Base-by-base conservation (phyloP, 1,139 yeast species). In the Taiozyma onychis region DNA sequence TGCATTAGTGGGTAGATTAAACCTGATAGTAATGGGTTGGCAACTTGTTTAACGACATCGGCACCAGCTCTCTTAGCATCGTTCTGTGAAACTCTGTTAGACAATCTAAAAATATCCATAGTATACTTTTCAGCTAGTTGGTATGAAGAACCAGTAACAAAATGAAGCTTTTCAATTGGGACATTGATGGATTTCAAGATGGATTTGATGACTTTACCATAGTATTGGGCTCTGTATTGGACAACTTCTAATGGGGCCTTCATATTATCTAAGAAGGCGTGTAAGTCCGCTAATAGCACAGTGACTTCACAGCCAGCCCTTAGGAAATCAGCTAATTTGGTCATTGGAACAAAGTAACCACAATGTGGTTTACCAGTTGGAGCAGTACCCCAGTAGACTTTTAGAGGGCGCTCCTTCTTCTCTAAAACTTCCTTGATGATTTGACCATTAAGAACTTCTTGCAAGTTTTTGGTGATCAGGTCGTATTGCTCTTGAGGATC, bases 1-100 rank as follows among this genome's bases (percentile, higher is more conserved):
- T 95, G 99, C 99, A 95, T 93, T 65, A 95, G 80, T 49, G 99
- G 99, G 71, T 95, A 95, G 62, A 95, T 88, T 68, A 95, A 80
- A 6, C 99, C 99, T 35, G 95, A 85, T 56, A 95, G 79, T 58
- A 91, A 78, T 37, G 99, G 99, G 69, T 90, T 90, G 44, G 89
- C 83, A 48, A 91, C 97, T 73, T 95, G 99, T 70, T 95, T 95
- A 56, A 95, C 99, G 51, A 95, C 99, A 70, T 95, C 99, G 14
- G 99, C 99, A 66, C 99, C 99, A 1, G 99, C 99, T 69, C 99
- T 84, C 74, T 89, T 89, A 58, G 98, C 97, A 66, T 91, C 98
- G 66, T 93, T 91, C 71, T 88, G 97, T 26, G 96, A 83, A 30
- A 88, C 96, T 44, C 75, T 69, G 67, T 93, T 91, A 44, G 95